Conservation (phyloP, 78 protist genomes). For the Cavenderia fasciculata region DNA sequence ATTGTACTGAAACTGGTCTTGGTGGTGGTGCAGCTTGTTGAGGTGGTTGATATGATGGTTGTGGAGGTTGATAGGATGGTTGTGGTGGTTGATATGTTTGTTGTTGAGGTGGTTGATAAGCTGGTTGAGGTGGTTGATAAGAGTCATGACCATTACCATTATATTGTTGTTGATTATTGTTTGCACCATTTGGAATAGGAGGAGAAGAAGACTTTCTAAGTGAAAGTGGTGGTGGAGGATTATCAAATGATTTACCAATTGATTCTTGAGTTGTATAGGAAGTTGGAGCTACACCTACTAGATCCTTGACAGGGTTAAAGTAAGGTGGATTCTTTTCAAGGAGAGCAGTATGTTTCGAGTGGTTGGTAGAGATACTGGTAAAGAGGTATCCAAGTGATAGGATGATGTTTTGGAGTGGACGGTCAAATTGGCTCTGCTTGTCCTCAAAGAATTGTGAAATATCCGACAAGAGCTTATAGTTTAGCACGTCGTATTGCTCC, state of each 20-base stretch:
- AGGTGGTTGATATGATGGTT: background rate
- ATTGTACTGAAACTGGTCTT: background rate
- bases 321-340: slow-evolving; percentile 47
- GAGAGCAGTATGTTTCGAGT: background rate
- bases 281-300: background rate
- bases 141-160: too few relatives aligned
- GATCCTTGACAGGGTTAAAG: slow-evolving; percentile 33
- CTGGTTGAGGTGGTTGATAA: slow-evolving; percentile 10
- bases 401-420: slow-evolving; percentile 45
- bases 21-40: slow-evolving; percentile 5
- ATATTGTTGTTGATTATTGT: background rate
- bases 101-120: background rate
- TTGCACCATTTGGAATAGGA: background rate
- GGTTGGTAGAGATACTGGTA: slow-evolving; percentile 19
- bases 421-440: slow-evolving; percentile 24
- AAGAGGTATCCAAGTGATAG: slow-evolving; percentile 23
- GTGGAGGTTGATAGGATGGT: slow-evolving; percentile 35
- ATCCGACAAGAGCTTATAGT: slow-evolving; percentile 26
- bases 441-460: slow-evolving; percentile 55
- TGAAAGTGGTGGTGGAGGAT: background rate
- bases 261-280: background rate
- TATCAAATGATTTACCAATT: background rate
- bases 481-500: background rate
- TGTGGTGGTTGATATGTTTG: slow-evolving; percentile 34
- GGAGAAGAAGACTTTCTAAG: background rate